Base-by-base conservation (phyloP, 345 rosid genomes). In the Mallotus nudiflorus region DNA sequence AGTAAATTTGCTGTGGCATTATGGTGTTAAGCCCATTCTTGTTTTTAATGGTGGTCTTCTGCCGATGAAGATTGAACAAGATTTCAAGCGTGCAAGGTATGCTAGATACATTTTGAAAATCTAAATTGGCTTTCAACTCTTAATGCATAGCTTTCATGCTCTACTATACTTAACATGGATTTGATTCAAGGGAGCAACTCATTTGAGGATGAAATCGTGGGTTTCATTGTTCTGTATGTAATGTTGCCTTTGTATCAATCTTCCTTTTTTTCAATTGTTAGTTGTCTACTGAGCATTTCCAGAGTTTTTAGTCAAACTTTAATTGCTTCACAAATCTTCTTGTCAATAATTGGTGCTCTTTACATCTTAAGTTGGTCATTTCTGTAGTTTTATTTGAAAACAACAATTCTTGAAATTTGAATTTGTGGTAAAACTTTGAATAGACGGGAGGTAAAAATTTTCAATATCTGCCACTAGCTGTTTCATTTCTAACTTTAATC, bases 11-110 rank as follows among this genome's bases (percentile, higher is more conserved):
- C 81, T 95, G 50, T 87, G 87, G 46, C 97, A 92, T 77, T 80
- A 92, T 77, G 91, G 96, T 54, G 86, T 92, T 58, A 92, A 82
- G 79, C 99, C 98, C 19, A 53, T 92, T 79, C 90, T 95, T 50
- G 91, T 92, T 63, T 95, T 95, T 9, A 98, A 95, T 79, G 98
- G 98, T 68, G 99, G 97, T 77, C 75, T 85, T 58, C 81, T 95
- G 62, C 98, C 97, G 0, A 90, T 95, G 98, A 92, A 95, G 86
- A 84, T 82, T 54, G 99, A 95, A 60, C 98, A 95, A 80, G 99
- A 95, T 87, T 92, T 89, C 76, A 92, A 92, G 74, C 96, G 99
- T 48, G 92, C 92, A 42, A 92, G 92, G 97, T 95, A 84, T 67
- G 79, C 54, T 67, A 0, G 10, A n/a, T 48, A 29, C 0, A 68